A percentile compares a stretch with the other conserved stretches of the same genome.
phyloP scores from a whole-genome alignment of 2,329 filamentous ascomycete genomes.

The Metarhizium brunneum region DNA sequence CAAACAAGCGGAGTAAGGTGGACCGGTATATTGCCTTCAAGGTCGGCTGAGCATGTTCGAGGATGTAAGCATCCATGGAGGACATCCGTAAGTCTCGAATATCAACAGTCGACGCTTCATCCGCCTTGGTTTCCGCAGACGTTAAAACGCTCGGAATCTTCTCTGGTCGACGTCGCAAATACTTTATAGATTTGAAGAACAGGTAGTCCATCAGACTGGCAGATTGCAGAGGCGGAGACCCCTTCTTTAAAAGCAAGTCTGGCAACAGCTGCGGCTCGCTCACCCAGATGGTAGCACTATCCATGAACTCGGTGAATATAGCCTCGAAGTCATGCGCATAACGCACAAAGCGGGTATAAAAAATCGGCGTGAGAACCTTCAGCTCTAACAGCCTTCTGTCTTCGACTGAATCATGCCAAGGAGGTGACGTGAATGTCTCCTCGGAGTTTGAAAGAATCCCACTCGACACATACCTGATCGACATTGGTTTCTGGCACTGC shows the following conservation, averaged over 20 bases:
- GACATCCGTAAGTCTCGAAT: conserved; percentile 39
- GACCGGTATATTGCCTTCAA: conserved; percentile 25
- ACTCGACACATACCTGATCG: conserved; percentile 44
- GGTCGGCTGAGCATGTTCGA: conserved; percentile 20
- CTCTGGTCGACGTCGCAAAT: conserved; percentile 31
- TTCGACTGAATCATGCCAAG: conserved; percentile 10
- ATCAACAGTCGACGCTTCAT: conserved; percentile 20
- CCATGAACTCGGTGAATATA: conserved; percentile 49
- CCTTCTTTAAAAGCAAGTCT: conserved; percentile 32
- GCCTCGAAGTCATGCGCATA: conserved; percentile 55
- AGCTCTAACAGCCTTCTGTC: conserved; percentile 37
- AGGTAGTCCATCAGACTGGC: conserved; percentile 27
- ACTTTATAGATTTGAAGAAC: conserved; percentile 34
- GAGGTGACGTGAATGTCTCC: conserved; percentile 28
- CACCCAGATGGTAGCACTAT: conserved; percentile 49
- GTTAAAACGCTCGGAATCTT: conserved; percentile 31
- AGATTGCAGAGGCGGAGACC: conserved; percentile 23
- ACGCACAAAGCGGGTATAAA: conserved; percentile 57
- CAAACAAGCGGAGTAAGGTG: conserved; percentile 31
- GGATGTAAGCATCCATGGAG: conserved; percentile 40
- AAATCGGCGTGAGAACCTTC: conserved; percentile 52
- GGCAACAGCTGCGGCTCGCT: conserved; percentile 44
- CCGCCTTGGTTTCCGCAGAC: conserved; percentile 19
- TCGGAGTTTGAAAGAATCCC: conserved; percentile 30
- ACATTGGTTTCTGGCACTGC: conserved; percentile 31